Evolutionary conservation across 2,329 filamentous ascomycete species (phyloP), one percentile per base, ranked within the genome.

Genomic region (Boeremia lycopersici): DNA sequence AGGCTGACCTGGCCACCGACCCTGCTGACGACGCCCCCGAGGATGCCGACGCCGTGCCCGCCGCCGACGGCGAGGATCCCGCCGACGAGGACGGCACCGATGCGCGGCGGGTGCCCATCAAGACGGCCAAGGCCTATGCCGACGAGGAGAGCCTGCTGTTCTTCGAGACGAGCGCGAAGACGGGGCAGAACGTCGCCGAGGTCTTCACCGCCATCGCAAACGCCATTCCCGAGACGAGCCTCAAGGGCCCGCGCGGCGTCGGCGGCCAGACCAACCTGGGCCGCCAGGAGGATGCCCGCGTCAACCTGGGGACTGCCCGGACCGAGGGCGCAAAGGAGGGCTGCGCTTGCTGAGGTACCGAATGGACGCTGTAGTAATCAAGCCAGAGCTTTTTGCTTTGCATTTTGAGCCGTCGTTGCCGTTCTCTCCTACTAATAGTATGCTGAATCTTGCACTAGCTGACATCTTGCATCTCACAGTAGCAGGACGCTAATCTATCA

Each of bases 161-260:
- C 81, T 98, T 97, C 75, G 95, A 99, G 82, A 99, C 95, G 13
- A 96, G 91, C 74, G 95, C 95, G 42, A 99, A 99, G 86, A 95
- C 91, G 4, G 95, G 95, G 25, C 85, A 89, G 72, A 97, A 97
- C 75, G 95, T 99, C 34, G 87, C 89, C 48, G 93, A 97, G 68
- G 95, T 99, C 29, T 99, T 99, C 74, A 97, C 93, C 40, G 95
- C 95, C 29, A 99, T 99, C 73, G 95, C 95, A 56, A 98, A 98
- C 73, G 92, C 93, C 35, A 99, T 99, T 69, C 95, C 95, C 1
- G 95, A 99, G 82, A 96, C 92, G 47, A 96, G 91, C 60, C 80
- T 98, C 74, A 98, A 98, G 85, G 93, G 89, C 45, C 85, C 90
- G 30, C 86, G 91, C 65, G 89, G 89, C n/a, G 79, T 64, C 74